Evolutionary conservation across 2,329 filamentous ascomycete species (phyloP).

Genomic region (Leptoxyphium fumago): DNA sequence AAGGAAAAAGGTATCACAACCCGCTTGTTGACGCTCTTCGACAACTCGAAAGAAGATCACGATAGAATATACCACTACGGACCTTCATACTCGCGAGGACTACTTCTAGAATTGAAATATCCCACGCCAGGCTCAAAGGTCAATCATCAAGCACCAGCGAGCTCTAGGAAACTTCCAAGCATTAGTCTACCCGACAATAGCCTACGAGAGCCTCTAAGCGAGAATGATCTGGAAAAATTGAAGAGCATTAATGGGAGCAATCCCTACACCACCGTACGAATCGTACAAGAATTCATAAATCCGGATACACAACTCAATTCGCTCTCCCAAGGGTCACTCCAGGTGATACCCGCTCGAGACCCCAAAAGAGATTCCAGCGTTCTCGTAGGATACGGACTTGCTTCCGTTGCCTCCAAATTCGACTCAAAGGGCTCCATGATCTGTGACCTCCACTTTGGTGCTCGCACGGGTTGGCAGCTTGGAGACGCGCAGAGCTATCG

Average conservation of each 20-base stretch:
- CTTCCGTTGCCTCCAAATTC: conserved; percentile 14
- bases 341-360: conserved; percentile 6
- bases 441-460: conserved; percentile 15
- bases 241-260: conserved; percentile 10
- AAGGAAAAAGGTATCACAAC: conserved; percentile 18
- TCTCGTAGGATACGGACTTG: conserved; percentile 16
- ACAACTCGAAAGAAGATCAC: conserved; percentile 35
- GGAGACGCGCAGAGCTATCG: conserved; percentile 33
- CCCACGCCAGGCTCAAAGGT: conserved; percentile 10
- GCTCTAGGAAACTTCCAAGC: background rate
- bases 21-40: conserved; percentile 36
- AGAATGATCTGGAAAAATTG: conserved; percentile 5
- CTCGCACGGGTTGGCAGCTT: conserved; percentile 12
- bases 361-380: conserved; percentile 1
- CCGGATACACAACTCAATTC: conserved; percentile 9
- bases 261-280: conserved; percentile 15
- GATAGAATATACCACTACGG: conserved; percentile 15
- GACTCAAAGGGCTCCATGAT: conserved; percentile 10
- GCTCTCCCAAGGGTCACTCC: conserved; percentile 13
- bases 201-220: background rate
- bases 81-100: conserved; percentile 14
- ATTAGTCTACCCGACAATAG: background rate
- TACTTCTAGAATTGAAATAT: conserved; percentile 19
- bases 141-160: conserved; percentile 13
- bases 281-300: conserved; percentile 16